Evolutionary conservation across 495 filamentous ascomycete species (phyloP).

Genomic region (Aspergillus heteromorphus): DNA sequence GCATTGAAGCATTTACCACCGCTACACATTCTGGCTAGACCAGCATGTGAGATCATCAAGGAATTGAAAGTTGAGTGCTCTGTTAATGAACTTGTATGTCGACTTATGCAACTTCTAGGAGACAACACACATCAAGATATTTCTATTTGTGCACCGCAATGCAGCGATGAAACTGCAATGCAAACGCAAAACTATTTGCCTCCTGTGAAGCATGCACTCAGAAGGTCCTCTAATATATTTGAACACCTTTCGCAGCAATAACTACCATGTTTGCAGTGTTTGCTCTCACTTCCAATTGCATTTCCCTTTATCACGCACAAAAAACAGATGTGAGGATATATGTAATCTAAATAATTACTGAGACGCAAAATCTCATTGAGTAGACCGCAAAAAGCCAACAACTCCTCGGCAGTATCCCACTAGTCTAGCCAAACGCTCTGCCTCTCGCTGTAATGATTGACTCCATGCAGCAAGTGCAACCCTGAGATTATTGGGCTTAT

Average conservation of each 20-base stretch:
- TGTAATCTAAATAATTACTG: neutral
- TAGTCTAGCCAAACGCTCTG: conserved; percentile 62
- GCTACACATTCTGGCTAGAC: conserved; percentile 27
- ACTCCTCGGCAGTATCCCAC: conserved; percentile 87
- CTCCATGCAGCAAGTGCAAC: conserved; percentile 59
- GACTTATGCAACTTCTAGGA: conserved; percentile 6
- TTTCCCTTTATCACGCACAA: neutral
- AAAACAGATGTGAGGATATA: neutral
- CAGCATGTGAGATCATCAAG: conserved; percentile 16
- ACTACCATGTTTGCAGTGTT: neutral
- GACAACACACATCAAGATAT: too few relatives aligned
- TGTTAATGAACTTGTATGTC: conserved; percentile 9
- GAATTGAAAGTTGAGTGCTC: conserved; percentile 8
- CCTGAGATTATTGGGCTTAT: conserved; percentile 36
- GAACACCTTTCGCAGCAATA: conserved; percentile 9
- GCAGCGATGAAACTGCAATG: neutral
- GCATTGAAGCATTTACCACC: conserved; percentile 26
- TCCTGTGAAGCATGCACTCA: neutral
- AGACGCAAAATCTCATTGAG: too few relatives aligned
- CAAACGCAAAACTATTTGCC: neutral
- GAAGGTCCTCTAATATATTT: neutral
- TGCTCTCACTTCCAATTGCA: neutral
- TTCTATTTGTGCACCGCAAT: neutral
- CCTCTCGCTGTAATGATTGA: conserved; percentile 60
- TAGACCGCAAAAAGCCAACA: conserved; percentile 77